Conservation (phyloP, 129 eudicot species). For the Lactuca saligna region DNA sequence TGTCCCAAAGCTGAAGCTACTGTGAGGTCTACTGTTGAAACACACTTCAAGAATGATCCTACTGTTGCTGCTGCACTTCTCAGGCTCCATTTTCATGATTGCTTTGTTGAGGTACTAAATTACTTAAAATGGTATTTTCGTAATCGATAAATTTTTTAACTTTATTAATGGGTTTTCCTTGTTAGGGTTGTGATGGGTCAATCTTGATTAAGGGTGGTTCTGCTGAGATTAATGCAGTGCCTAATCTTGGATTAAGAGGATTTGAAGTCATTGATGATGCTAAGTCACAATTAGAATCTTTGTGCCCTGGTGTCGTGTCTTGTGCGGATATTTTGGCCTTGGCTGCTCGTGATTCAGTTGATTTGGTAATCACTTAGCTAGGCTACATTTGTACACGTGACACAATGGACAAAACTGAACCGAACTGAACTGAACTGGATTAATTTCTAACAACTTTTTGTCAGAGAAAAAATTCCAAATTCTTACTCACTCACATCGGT, state of each 20-base stretch:
- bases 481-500: too few relatives aligned
- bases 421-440: not conserved
- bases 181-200: slow-evolving; percentile 89
- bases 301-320: slow-evolving; percentile 84
- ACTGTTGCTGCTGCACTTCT: slow-evolving; percentile 72
- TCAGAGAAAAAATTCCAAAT: not conserved
- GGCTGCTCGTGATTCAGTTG: slow-evolving; percentile 93
- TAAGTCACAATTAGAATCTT: slow-evolving; percentile 60
- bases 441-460: too few relatives aligned
- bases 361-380: slow-evolving; percentile 42
- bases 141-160: slow-evolving; percentile 10
- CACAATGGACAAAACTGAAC: not conserved
- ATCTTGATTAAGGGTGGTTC: slow-evolving; percentile 56
- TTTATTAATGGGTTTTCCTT: slow-evolving; percentile 15
- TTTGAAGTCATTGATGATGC: slow-evolving; percentile 87
- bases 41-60: slow-evolving; percentile 55
- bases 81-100: slow-evolving; percentile 84
- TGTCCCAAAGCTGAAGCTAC: slow-evolving; percentile 74
- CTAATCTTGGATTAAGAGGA: slow-evolving; percentile 77
- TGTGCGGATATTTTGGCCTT: slow-evolving; percentile 88
- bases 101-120: slow-evolving; percentile 70
- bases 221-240: slow-evolving; percentile 58
- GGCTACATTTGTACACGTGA: not conserved
- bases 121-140: slow-evolving; percentile 14
- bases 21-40: slow-evolving; percentile 64